Evolutionary conservation across 2,329 filamentous ascomycete genomes (phyloP), one percentile per base, ranked within the genome.

Genomic region (Spiromastix sp.): DNA sequence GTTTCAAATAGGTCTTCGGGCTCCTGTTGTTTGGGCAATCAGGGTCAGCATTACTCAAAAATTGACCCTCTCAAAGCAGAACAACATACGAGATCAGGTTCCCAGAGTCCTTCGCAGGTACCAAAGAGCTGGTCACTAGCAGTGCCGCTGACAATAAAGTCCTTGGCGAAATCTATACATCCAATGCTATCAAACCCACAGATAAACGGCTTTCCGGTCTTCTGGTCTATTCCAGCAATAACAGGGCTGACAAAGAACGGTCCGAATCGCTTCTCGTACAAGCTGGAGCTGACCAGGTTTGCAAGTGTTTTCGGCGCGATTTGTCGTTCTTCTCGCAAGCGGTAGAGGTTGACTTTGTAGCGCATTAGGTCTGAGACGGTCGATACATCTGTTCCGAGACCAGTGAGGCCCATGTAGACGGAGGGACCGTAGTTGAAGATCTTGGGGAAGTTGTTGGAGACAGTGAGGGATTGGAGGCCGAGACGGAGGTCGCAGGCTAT

Each of bases 281-380:
- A 74, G 48, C 78, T 83, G 48, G 77, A 85, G 54, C 78, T 84
- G 53, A 98, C 87, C 48, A 98, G 77, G 71, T 98, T 95, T 62
- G 91, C 87, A 67, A 98, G 86, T 40, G 91, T 98, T 60, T 83
- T 76, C 30, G 91, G 91, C 37, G 84, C 81, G 64, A 98, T 96
- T 70, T 86, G 75, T 57, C 91, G 86, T 73, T 98, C 91, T 72
- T 98, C 91, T 56, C 91, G 85, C 55, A 98, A 77, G 47, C 91
- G 84, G 76, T 98, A 98, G 84, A 98, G 93, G 76, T 98, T 98
- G 63, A 93, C 85, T 74, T 98, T 98, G 79, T 94, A 96, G 57
- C 91, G 86, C 76, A 98, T 93, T 49, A 96, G 81, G 67, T 98
- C 89, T 52, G 81, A 83, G 49, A 98, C 89, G 50, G 89, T 96